Conservation (phyloP, 2,329 filamentous ascomycete genomes). For the Kalmusia sp. region DNA sequence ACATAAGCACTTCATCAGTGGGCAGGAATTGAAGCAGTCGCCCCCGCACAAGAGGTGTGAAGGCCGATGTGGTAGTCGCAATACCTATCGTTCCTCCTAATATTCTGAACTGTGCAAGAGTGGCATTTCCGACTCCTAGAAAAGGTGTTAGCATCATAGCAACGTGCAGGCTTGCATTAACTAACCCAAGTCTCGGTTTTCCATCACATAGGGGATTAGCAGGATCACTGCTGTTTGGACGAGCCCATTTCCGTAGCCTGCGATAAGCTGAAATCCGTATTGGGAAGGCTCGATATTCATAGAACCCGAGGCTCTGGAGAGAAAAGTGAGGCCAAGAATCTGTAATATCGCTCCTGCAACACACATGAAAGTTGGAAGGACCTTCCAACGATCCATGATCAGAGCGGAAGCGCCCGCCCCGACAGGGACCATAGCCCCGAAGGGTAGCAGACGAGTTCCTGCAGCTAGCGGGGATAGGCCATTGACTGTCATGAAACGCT, state of each 20-base stretch:
- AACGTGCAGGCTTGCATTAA: not conserved
- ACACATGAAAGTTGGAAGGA: conserved; percentile 1
- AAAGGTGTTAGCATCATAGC: not conserved
- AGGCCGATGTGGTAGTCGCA: conserved; percentile 12
- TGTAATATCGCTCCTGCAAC: conserved; percentile 6
- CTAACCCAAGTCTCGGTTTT: conserved; percentile 9
- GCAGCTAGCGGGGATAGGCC: conserved; percentile 17
- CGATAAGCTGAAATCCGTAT: conserved; percentile 14
- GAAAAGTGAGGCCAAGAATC: too few species aligned
- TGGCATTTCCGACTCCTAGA: conserved; percentile 15
- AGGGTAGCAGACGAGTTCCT: conserved; percentile 19
- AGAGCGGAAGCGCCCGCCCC: conserved; percentile 9
- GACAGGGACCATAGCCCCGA: conserved; percentile 15
- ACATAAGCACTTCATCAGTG: not conserved
- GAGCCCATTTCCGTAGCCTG: conserved; percentile 11
- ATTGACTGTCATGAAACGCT: conserved; percentile 22
- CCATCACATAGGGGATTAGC: conserved; percentile 8
- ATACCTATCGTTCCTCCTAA: conserved; percentile 17
- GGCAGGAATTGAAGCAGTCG: conserved; percentile 10
- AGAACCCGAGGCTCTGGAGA: not conserved
- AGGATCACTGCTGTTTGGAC: conserved; percentile 5
- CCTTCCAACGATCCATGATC: conserved; percentile 1
- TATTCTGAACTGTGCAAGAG: conserved; percentile 18
- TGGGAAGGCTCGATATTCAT: not conserved
- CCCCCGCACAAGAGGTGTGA: conserved; percentile 14